phyloP scores from a whole-genome alignment of 1,139 yeast genomes.

The Zygoascus sp. region DNA sequence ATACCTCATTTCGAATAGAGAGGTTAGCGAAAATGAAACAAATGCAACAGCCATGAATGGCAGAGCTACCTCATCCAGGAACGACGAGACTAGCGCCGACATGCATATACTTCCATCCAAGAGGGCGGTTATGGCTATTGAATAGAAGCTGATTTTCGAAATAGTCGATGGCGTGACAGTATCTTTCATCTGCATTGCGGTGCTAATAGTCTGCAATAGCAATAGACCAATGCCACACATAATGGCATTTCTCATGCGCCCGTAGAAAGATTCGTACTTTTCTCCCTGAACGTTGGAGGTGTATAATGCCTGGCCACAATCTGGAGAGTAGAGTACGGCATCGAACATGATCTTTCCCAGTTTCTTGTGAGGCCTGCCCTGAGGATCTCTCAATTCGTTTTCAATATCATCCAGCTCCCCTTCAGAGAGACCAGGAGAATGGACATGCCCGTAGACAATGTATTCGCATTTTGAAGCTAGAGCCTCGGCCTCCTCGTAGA shows the following conservation, averaged over 20 bases:
- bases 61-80: slow-evolving; percentile 54
- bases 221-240: slow-evolving; percentile 46
- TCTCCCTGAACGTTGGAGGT: slow-evolving; percentile 51
- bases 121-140: slow-evolving; percentile 50
- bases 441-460: slow-evolving; percentile 62
- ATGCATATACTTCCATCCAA: slow-evolving; percentile 68
- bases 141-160: slow-evolving; percentile 62
- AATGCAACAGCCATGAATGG: slow-evolving; percentile 69
- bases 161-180: slow-evolving; percentile 78
- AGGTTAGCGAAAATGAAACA: slow-evolving; percentile 62
- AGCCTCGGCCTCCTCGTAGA: slow-evolving; percentile 22
- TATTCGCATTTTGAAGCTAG: slow-evolving; percentile 59
- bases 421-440: slow-evolving; percentile 50
- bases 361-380: slow-evolving; percentile 65
- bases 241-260: slow-evolving; percentile 30
- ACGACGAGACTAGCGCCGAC: slow-evolving; percentile 55
- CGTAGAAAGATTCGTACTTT: slow-evolving; percentile 49
- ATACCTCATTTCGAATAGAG: slow-evolving; percentile 74
- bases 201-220: slow-evolving; percentile 45
- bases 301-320: slow-evolving; percentile 63
- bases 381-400: slow-evolving; percentile 62
- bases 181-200: slow-evolving; percentile 62
- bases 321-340: slow-evolving; percentile 77
- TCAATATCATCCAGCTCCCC: slow-evolving; percentile 60
- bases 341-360: slow-evolving; percentile 55